Conservation (phyloP, 176 grass and related monocot genomes). For the Cymbopogon citratus region DNA sequence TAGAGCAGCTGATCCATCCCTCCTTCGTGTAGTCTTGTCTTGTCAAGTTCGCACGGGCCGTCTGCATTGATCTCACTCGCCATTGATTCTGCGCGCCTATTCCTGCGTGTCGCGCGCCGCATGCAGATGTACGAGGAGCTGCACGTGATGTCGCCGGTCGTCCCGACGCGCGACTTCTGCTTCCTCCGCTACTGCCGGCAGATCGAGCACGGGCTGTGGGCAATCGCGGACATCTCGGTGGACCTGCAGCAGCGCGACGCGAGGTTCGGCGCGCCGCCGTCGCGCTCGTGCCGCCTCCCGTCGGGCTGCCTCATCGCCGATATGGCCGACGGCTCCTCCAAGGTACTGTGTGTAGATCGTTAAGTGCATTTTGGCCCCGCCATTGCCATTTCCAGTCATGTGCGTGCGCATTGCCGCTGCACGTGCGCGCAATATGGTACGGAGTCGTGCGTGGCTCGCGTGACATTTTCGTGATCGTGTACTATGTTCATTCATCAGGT, state of each 20-base stretch:
- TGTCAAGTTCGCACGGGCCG: not conserved
- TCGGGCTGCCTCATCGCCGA: constrained; percentile 86
- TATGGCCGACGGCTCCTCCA: constrained; percentile 73
- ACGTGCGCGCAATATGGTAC: not conserved
- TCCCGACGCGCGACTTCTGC: constrained; percentile 71
- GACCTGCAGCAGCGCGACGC: constrained; percentile 43
- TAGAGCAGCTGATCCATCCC: not conserved
- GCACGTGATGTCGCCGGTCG: constrained; percentile 75
- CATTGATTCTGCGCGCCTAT: not conserved
- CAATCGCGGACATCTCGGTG: constrained; percentile 77
- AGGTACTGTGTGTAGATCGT: constrained; percentile 33
- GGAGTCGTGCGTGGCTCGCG: not conserved
- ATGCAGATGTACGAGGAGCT: constrained; percentile 86
- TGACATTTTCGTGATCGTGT: not conserved
- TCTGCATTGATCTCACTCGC: not conserved
- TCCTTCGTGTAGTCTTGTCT: no score
- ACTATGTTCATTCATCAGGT: constrained; percentile 45
- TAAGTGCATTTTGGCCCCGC: not conserved
- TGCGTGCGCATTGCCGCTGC: not conserved
- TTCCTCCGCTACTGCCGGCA: constrained; percentile 89
- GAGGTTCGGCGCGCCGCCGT: constrained; percentile 35
- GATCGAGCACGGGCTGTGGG: constrained; percentile 82
- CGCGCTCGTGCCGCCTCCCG: constrained; percentile 51
- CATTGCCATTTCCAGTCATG: not conserved
- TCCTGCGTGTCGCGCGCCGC: not conserved